Percentiles rank a stretch among this genome's conserved stretches.
phyloP scores from a whole-genome alignment of 2,329 filamentous ascomycete genomes.

The Arachnopeziza araneosa region DNA sequence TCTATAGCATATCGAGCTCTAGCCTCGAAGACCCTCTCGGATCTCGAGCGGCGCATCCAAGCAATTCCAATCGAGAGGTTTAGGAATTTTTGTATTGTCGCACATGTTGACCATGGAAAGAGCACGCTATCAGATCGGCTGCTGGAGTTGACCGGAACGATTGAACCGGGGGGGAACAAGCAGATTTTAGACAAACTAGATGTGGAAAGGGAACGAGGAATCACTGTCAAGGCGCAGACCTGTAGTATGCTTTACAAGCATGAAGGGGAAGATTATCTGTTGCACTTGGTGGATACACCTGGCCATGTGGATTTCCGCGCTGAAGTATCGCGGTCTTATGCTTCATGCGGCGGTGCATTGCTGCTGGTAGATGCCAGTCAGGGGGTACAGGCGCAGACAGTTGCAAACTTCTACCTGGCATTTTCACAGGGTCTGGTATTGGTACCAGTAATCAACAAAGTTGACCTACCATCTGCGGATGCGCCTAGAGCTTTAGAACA shows the following conservation, averaged over 20 bases:
- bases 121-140: constrained; percentile 90
- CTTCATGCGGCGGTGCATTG: constrained; percentile 87
- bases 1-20: constrained; percentile 25
- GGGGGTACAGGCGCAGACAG: constrained; percentile 94
- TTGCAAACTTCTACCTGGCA: constrained; percentile 96
- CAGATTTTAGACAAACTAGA: constrained; percentile 97
- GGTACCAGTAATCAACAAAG: constrained; percentile 93
- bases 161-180: constrained; percentile 79
- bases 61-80: constrained; percentile 74
- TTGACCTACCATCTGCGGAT: constrained; percentile 87
- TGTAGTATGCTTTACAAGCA: constrained; percentile 96
- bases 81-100: constrained; percentile 97
- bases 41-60: constrained; percentile 56
- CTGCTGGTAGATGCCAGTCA: constrained; percentile 94
- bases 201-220: constrained; percentile 91
- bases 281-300: constrained; percentile 94
- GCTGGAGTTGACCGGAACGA: constrained; percentile 90
- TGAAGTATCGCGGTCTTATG: constrained; percentile 92
- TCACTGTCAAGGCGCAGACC: constrained; percentile 98
- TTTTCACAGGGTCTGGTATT: constrained; percentile 85
- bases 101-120: constrained; percentile 98
- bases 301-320: constrained; percentile 97
- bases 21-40: constrained; percentile 30
- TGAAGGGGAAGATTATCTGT: constrained; percentile 78
- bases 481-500: constrained; percentile 80